Evolutionary conservation across 495 filamentous ascomycete species (phyloP).

Genomic region (Talaromyces ruber): DNA sequence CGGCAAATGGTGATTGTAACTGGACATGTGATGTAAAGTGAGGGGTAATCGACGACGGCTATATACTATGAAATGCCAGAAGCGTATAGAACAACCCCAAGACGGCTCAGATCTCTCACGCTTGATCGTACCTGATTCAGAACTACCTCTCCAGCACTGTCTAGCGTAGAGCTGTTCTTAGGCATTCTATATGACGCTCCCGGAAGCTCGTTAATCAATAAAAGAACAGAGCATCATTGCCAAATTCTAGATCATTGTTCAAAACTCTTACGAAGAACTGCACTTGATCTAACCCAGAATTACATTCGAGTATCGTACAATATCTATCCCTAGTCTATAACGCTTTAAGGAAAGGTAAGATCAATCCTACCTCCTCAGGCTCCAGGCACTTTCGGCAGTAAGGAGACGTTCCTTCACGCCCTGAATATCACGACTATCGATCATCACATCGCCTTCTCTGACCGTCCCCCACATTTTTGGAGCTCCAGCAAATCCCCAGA

Average conservation of each 20-base stretch:
- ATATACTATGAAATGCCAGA: background rate
- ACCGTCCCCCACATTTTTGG: background rate
- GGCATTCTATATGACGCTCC: too few relatives aligned
- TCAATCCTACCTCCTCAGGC: background rate
- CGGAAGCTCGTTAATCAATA: too few relatives aligned
- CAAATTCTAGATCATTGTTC: too few relatives aligned
- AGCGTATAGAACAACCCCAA: background rate
- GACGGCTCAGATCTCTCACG: background rate
- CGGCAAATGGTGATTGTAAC: background rate
- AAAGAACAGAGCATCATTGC: too few relatives aligned
- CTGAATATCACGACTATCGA: background rate
- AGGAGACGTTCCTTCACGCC: background rate
- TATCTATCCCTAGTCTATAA: background rate
- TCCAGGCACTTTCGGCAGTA: background rate
- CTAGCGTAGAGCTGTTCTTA: too few relatives aligned
- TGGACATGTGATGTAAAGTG: background rate
- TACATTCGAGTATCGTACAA: background rate
- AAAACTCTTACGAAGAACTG: too few relatives aligned
- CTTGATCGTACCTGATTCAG: too few relatives aligned
- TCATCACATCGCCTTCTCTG: background rate
- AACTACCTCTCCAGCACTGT: too few relatives aligned
- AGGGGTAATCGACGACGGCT: background rate
- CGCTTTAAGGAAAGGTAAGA: background rate
- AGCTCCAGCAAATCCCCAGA: slow-evolving; percentile 4
- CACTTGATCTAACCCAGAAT: background rate